These are phyloP conservation scores for Pelargonium cotyledonis DNA, from an alignment of 441 rosid species.

Conservation along the genomic window DNA sequence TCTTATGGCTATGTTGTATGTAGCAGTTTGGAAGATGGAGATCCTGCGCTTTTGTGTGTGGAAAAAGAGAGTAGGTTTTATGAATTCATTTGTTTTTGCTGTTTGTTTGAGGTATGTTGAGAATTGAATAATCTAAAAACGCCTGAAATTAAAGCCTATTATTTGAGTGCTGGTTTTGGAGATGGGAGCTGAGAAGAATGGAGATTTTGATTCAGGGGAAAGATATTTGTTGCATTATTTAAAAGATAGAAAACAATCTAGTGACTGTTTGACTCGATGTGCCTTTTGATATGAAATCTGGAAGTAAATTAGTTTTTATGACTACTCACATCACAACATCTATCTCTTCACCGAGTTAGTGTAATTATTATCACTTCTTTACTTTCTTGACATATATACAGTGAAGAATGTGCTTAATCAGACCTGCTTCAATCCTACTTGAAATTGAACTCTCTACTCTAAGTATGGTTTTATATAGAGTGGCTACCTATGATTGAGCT, in stretches of 20 bases:
- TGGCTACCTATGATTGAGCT: neutral
- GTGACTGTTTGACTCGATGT: neutral
- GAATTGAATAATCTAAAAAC: neutral
- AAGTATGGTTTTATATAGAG: neutral
- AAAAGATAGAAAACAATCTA: neutral
- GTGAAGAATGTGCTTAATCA: neutral
- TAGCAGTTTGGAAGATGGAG: neutral
- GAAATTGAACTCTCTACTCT: neutral
- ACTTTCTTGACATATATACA: no score
- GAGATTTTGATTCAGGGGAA: no score
- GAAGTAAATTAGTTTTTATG: no score
- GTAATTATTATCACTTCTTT: no score
- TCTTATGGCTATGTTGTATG: constrained; percentile 12
- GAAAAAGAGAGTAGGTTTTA: neutral
- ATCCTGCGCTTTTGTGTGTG: neutral
- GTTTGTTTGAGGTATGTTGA: neutral
- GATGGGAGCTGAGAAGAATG: neutral
- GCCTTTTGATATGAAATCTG: neutral
- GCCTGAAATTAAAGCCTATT: neutral
- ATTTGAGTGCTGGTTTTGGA: neutral
- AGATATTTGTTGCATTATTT: no score
- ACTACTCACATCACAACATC: no score
- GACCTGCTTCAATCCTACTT: neutral
- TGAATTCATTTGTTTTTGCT: neutral
- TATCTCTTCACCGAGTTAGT: no score